Evolutionary conservation across 2,329 filamentous ascomycete genomes (phyloP).

Genomic region (Knoxdaviesia proteae): DNA sequence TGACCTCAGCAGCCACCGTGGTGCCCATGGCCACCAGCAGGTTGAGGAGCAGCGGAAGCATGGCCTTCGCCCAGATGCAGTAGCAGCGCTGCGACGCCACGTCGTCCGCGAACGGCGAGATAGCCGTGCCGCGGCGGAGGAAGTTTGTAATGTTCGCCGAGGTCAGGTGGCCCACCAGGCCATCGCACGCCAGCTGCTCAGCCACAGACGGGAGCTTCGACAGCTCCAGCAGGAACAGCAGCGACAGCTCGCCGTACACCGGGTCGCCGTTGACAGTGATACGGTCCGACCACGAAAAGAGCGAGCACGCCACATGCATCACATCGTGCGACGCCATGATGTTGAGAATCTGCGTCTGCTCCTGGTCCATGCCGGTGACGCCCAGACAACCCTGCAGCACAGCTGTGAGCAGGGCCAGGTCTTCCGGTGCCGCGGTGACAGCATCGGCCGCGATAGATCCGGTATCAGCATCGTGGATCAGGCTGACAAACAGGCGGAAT

Average conservation of each 20-base stretch:
- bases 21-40: constrained; percentile 63
- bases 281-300: constrained; percentile 88
- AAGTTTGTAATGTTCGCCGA: constrained; percentile 61
- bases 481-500: constrained; percentile 60
- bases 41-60: constrained; percentile 77
- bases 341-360: constrained; percentile 48
- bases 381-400: constrained; percentile 69
- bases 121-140: constrained; percentile 42
- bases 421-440: constrained; percentile 40
- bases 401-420: constrained; percentile 72
- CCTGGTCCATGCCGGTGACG: constrained; percentile 54
- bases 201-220: constrained; percentile 64
- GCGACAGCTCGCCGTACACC: constrained; percentile 78
- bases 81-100: constrained; percentile 54
- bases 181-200: constrained; percentile 77
- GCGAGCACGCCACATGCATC: constrained; percentile 59
- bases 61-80: constrained; percentile 71
- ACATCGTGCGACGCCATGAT: constrained; percentile 52
- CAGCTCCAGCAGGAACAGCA: constrained; percentile 73
- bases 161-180: constrained; percentile 57
- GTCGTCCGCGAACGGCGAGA: constrained; percentile 61
- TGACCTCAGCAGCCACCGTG: constrained; percentile 65
- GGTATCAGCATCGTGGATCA: constrained; percentile 54
- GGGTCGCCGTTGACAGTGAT: constrained; percentile 63
- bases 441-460: constrained; percentile 14